Base-by-base conservation (phyloP, 257 asterid genomes). In the Prunella vulgaris region DNA sequence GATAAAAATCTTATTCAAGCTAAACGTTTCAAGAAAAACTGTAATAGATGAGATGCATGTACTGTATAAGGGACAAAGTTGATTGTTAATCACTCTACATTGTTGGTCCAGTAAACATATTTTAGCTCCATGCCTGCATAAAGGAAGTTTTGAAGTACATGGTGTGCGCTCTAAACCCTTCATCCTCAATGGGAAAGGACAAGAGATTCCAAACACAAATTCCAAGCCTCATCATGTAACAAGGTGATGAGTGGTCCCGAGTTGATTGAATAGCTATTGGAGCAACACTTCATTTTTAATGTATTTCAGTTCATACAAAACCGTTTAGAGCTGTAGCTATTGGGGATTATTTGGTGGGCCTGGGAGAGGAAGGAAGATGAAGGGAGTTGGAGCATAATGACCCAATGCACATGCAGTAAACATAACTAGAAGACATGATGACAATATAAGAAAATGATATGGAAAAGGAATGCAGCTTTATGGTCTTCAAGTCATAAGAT, bases 1-100 rank as follows among this genome's bases (percentile, higher is more conserved):
- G 58, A 22, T 46, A 77, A 60, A 25, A n/a, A 68, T 54, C 68
- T 72, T 28, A 72, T 73, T 51, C 59, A 63, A 38, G 60, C 65
- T 51, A 72, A 61, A 33, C 59, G 17, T 49, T 65, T 52, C 24
- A 68, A 59, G 48, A 60, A 73, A 52, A 68, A 65, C 18, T 46
- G 40, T 71, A 40, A 46, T 64, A 63, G 51, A 58, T 44, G 13
- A 74, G 69, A 33, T 10, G 73, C 53, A 15, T 46, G 52, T 44
- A 14, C 38, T 27, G 38, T 38, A 49, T 7, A 12, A 52, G 62
- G 35, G 35, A 10, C 35, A 30, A 30, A 30, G 35, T 3, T 30
- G 35, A 30, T 30, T 30, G 5, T 30, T 30, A 30, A 30, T 30
- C 3, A 30, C 35, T 30, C 35, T 1, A 30, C 5, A 4, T 30